Conservation (phyloP, 106 monocot species). For the Platanthera guangdongensis region DNA sequence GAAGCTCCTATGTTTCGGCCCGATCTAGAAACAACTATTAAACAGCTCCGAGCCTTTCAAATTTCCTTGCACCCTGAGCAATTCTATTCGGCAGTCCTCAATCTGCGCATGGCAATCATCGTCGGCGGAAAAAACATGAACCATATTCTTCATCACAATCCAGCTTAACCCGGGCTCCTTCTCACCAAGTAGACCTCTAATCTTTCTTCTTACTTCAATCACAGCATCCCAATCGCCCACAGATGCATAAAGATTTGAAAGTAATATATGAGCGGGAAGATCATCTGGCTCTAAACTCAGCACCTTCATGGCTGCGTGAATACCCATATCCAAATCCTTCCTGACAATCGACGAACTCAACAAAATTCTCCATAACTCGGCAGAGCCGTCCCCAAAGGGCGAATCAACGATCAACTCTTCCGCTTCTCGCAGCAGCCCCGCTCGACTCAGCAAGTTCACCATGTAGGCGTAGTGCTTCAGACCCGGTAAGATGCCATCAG, state of each 20-base stretch:
- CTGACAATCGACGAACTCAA: slow-evolving; percentile 57
- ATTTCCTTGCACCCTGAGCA: slow-evolving; percentile 45
- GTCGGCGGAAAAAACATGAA: slow-evolving; percentile 62
- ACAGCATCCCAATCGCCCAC: slow-evolving; percentile 58
- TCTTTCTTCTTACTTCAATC: slow-evolving; percentile 51
- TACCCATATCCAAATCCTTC: slow-evolving; percentile 41
- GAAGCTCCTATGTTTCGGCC: not conserved
- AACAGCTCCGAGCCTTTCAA: slow-evolving; percentile 25
- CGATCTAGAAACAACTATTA: slow-evolving; percentile 12
- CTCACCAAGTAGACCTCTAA: slow-evolving; percentile 54
- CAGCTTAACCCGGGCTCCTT: slow-evolving; percentile 93
- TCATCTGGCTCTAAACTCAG: slow-evolving; percentile 57
- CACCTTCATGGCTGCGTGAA: slow-evolving; percentile 41
- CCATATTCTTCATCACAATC: slow-evolving; percentile 41
- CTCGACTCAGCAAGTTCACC: slow-evolving; percentile 60
- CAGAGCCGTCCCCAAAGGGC: slow-evolving; percentile 34
- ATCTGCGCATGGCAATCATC: slow-evolving; percentile 40
- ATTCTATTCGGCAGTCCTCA: slow-evolving; percentile 39
- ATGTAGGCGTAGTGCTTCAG: slow-evolving; percentile 81
- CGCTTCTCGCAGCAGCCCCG: slow-evolving; percentile 56
- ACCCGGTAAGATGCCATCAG: slow-evolving; percentile 43
- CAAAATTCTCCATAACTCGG: slow-evolving; percentile 72
- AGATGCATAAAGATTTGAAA: slow-evolving; percentile 87
- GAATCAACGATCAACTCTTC: slow-evolving; percentile 56
- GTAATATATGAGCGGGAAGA: slow-evolving; percentile 45